Conservation (phyloP, 2,329 filamentous ascomycete species). For the Botrytis porri region DNA sequence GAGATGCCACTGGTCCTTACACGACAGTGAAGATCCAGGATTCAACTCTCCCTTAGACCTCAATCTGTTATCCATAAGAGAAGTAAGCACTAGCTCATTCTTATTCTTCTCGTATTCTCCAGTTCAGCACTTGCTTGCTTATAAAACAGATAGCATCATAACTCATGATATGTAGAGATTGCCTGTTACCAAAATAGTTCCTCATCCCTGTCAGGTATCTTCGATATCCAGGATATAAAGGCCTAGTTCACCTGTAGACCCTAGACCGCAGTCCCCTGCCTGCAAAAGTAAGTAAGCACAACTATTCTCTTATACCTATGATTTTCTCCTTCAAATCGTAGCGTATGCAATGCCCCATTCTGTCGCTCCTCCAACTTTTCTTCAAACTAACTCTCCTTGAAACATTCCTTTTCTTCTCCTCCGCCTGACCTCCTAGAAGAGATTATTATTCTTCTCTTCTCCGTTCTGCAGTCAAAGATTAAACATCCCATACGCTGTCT, state of each 20-base stretch:
- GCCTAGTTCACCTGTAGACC: background rate
- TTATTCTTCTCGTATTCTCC: background rate
- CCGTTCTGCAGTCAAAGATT: background rate
- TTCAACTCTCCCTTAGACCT: background rate
- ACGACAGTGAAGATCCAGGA: background rate
- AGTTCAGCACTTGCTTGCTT: background rate
- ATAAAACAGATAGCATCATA: background rate
- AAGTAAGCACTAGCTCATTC: background rate
- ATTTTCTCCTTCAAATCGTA: background rate
- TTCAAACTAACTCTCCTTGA: background rate
- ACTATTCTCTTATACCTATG: background rate
- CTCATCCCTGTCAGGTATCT: background rate
- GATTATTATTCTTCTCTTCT: background rate
- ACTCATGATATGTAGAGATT: background rate
- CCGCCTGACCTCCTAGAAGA: background rate
- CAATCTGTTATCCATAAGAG: background rate
- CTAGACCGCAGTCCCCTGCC: background rate
- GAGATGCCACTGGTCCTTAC: background rate
- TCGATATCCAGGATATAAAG: background rate
- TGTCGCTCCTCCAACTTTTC: fast-evolving
- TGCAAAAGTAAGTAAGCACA: background rate
- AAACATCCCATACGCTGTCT: no score
- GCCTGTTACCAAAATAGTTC: background rate
- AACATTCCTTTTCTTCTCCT: background rate
- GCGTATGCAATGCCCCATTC: background rate